Evolutionary conservation across 257 asterid species (phyloP).

Genomic region (Solanum rostratum): DNA sequence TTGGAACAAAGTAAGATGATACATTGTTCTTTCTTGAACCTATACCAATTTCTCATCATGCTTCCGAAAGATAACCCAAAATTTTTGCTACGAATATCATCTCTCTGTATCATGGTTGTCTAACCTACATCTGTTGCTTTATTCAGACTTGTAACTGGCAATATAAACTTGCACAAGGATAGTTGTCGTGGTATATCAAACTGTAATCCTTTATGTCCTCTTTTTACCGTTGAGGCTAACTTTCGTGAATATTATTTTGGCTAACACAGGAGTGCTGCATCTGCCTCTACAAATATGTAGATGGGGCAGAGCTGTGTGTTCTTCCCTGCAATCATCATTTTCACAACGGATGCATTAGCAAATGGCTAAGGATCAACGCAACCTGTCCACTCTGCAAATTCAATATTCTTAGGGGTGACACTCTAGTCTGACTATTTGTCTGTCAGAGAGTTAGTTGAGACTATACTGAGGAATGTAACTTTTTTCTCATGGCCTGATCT

Average conservation of each 20-base stretch:
- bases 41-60: background rate
- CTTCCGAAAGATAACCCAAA: background rate
- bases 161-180: background rate
- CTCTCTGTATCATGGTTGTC: background rate
- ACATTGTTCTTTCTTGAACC: background rate
- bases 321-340: conserved; percentile 95
- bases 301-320: conserved; percentile 67
- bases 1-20: background rate
- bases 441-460: background rate
- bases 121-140: background rate
- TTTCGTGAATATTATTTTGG: background rate
- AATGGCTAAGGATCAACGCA: conserved; percentile 85
- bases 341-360: conserved; percentile 62
- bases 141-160: background rate
- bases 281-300: conserved; percentile 59
- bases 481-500: background rate
- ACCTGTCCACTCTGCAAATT: conserved; percentile 90
- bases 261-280: conserved; percentile 78
- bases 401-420: conserved; percentile 52
- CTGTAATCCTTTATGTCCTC: background rate
- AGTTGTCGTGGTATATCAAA: background rate
- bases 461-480: background rate
- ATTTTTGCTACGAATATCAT: background rate
- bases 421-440: conserved; percentile 26
- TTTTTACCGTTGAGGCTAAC: background rate